Percentiles rank a stretch among this genome's conserved stretches.
These are phyloP conservation scores for Botrytis byssoidea DNA, from an alignment of 2,329 filamentous ascomycete species.

Conservation along the genomic window DNA sequence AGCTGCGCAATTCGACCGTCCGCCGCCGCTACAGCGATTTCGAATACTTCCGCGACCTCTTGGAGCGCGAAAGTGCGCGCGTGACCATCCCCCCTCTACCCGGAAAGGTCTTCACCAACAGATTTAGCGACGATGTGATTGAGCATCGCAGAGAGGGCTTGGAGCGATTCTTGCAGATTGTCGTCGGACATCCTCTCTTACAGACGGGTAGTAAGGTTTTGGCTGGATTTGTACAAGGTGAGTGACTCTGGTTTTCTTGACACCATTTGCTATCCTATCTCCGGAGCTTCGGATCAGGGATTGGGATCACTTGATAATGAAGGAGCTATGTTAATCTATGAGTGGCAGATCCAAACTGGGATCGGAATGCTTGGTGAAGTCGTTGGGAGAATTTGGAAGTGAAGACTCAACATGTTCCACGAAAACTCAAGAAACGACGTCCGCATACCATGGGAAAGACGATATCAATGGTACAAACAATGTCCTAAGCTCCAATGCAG, in stretches of 20 bases:
- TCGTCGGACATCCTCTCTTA: slow-evolving; percentile 91
- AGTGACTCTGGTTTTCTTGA: slow-evolving; percentile 37
- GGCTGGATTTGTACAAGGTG: slow-evolving; percentile 94
- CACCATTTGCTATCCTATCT: not conserved
- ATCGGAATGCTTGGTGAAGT: slow-evolving; percentile 80
- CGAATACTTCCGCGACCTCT: slow-evolving; percentile 96
- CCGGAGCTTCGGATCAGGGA: not conserved
- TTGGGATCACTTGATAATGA: not conserved
- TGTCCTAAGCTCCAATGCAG: slow-evolving; percentile 1
- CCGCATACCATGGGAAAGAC: slow-evolving; percentile 27
- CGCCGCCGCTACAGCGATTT: slow-evolving; percentile 96
- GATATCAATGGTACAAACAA: slow-evolving; percentile 16
- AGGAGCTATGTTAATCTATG: not conserved
- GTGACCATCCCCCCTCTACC: slow-evolving; percentile 95
- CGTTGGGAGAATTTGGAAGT: slow-evolving; percentile 22
- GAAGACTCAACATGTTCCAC: slow-evolving; percentile 37
- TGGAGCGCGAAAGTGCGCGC: slow-evolving; percentile 89
- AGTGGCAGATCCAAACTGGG: slow-evolving; percentile 77
- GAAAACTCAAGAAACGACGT: slow-evolving; percentile 47
- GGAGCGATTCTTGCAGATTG: slow-evolving; percentile 95
- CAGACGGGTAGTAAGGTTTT: slow-evolving; percentile 98
- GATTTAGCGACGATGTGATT: slow-evolving; percentile 97
- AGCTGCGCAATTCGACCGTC: slow-evolving; percentile 83
- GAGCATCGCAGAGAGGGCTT: slow-evolving; percentile 88
- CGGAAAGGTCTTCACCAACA: slow-evolving; percentile 96